Evolutionary conservation across 768 basidiomycete genomes (phyloP).

Genomic region (Boletellus ananiceps): DNA sequence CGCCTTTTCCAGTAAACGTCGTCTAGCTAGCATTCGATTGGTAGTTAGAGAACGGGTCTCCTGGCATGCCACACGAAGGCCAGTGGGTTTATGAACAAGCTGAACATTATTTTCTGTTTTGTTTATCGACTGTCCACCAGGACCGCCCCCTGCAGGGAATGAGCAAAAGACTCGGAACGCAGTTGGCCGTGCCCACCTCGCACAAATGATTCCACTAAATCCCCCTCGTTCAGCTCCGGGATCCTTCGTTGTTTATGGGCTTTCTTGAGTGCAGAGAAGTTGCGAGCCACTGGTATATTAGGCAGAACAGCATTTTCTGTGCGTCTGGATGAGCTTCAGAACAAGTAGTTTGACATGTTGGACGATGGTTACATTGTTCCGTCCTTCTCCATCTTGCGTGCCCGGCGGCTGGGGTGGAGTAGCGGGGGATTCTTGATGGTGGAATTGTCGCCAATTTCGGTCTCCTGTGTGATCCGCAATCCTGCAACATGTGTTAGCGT

Average conservation of each 20-base stretch:
- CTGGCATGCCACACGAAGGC: conserved; percentile 82
- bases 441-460: conserved; percentile 84
- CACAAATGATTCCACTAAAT: conserved; percentile 85
- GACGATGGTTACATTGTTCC: conserved; percentile 23
- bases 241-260: conserved; percentile 59
- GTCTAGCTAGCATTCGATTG: conserved; percentile 76
- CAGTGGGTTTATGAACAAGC: conserved; percentile 83
- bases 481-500: conserved; percentile 37
- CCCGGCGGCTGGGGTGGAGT: conserved; percentile 44
- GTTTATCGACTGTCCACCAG: conserved; percentile 96
- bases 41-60: conserved; percentile 78
- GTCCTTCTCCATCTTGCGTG: conserved; percentile 41
- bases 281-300: conserved; percentile 31
- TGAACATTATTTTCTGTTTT: conserved; percentile 92
- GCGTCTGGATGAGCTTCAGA: conserved; percentile 26
- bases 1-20: conserved; percentile 71
- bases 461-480: conserved; percentile 69
- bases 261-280: conserved; percentile 69
- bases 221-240: conserved; percentile 70
- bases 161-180: conserved; percentile 1
- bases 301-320: conserved; percentile 32
- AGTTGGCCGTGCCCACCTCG: conserved; percentile 49
- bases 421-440: conserved; percentile 60
- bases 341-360: conserved; percentile 27
- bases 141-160: conserved; percentile 65